Percentiles rank a stretch among this genome's conserved stretches.
Conservation (phyloP, 768 basidiomycete genomes). For the Panaeolus cyanescens region DNA sequence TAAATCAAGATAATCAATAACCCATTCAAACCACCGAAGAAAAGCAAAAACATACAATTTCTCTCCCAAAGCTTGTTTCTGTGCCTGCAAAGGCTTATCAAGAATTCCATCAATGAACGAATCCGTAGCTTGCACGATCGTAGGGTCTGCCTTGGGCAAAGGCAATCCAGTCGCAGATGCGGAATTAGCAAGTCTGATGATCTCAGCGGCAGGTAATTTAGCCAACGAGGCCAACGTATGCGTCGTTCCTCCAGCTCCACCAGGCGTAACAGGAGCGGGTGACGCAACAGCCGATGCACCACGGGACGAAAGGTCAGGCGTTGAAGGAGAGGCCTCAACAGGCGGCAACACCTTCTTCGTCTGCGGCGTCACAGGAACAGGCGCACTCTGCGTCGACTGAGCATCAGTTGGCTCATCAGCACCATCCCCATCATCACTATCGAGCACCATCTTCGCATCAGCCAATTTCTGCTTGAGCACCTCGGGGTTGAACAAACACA, state of each 20-base stretch:
- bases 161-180: conserved; percentile 53
- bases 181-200: conserved; percentile 64
- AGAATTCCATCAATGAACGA: conserved; percentile 67
- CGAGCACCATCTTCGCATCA: conserved; percentile 82
- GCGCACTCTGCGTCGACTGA: conserved; percentile 26
- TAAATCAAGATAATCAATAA: conserved; percentile 13
- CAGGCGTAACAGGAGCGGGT: conserved; percentile 66
- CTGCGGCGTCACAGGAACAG: conserved; percentile 61
- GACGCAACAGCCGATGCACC: conserved; percentile 74
- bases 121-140: conserved; percentile 69
- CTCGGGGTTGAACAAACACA: conserved; percentile 90
- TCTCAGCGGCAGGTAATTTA: conserved; percentile 72
- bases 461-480: conserved; percentile 74
- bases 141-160: conserved; percentile 68
- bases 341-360: conserved; percentile 51
- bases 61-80: conserved; percentile 83
- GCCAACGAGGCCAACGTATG: conserved; percentile 75
- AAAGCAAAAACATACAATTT: conserved; percentile 55
- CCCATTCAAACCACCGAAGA: conserved; percentile 1
- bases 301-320: conserved; percentile 75
- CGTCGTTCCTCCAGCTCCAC: conserved; percentile 25
- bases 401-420: conserved; percentile 21
- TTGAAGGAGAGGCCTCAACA: conserved; percentile 59
- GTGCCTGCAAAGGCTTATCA: conserved; percentile 53
- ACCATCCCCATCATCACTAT: conserved; percentile 64